Base-by-base conservation (phyloP, 1,284 basidiomycete species). In the Sphaerobolus stellatus region DNA sequence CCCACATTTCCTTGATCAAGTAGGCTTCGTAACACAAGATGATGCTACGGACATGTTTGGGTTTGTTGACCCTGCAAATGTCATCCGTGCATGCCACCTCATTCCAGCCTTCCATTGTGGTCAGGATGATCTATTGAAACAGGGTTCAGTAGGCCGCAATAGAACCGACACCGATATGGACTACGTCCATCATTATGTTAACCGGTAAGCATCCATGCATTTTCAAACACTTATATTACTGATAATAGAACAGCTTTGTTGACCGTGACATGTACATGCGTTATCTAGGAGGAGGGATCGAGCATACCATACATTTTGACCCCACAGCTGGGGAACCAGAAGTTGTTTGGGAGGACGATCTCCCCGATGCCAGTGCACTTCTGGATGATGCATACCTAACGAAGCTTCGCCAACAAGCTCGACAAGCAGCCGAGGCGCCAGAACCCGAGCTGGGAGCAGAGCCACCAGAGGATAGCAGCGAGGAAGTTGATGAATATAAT, bases 261-360 rank as follows among this genome's bases (percentile, higher is more conserved):
- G 68, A 68, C 40, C 61, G 64, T 3, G 66, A 68, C 46, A 68
- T 66, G 62, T 50, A 61, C 16, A 66, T 64, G 57, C 60, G 64
- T 1, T 65, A 58, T 33, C 55, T 4, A 64, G 66, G 20, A 54
- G 59, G 6, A 64, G 64, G 63, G 1, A 56, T 71, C n/a, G 68
- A 69, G 0, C 70, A 74, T n/a, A n/a, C n/a, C n/a, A n/a, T n/a
- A n/a, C n/a, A n/a, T n/a, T n/a, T n/a, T n/a, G n/a, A n/a, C n/a
- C n/a, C n/a, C n/a, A n/a, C n/a, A n/a, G n/a, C n/a, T n/a, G n/a
- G n/a, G n/a, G n/a, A n/a, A n/a, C n/a, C n/a, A n/a, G n/a, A n/a
- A n/a, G n/a, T n/a, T n/a, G n/a, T n/a, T n/a, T n/a, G n/a, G n/a
- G n/a, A n/a, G n/a, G n/a, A n/a, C n/a, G n/a, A n/a, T n/a, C n/a